phyloP scores from a whole-genome alignment of 768 basidiomycete genomes.

The Phylloporus rhodoxanthus region DNA sequence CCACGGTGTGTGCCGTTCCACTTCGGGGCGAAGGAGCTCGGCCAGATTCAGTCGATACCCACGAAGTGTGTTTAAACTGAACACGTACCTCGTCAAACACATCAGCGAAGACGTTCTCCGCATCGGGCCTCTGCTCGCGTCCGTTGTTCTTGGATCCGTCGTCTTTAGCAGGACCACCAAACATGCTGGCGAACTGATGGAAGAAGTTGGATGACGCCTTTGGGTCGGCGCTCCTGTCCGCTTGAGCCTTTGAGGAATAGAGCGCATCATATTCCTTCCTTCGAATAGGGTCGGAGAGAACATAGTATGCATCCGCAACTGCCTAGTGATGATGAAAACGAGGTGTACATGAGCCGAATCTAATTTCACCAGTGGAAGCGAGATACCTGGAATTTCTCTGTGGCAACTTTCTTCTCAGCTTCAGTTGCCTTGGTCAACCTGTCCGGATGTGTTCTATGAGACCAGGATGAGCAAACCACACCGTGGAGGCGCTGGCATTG shows the following conservation, averaged over 20 bases:
- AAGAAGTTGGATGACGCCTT: slow-evolving; percentile 72
- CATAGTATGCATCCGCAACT: slow-evolving; percentile 92
- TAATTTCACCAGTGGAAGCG: slow-evolving; percentile 19
- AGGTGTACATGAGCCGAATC: not conserved
- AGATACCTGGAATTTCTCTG: slow-evolving; percentile 79
- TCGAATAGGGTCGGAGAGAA: slow-evolving; percentile 73
- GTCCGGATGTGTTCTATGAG: slow-evolving; percentile 80
- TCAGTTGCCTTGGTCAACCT: slow-evolving; percentile 64
- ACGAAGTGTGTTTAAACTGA: not conserved
- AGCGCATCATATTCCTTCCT: slow-evolving; percentile 68
- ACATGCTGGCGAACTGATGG: slow-evolving; percentile 66
- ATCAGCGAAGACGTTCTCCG: slow-evolving; percentile 79
- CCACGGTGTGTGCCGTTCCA: slow-evolving; percentile 62
- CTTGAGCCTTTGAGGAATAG: slow-evolving; percentile 47
- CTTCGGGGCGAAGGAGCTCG: slow-evolving; percentile 77
- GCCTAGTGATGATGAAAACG: slow-evolving; percentile 33
- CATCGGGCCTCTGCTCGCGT: slow-evolving; percentile 54
- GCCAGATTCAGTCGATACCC: not conserved
- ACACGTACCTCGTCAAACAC: slow-evolving; percentile 80
- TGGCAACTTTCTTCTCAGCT: slow-evolving; percentile 66
- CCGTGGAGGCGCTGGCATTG: not conserved
- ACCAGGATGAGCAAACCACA: slow-evolving; percentile 13
- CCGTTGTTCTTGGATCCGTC: slow-evolving; percentile 28
- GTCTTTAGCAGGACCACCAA: slow-evolving; percentile 38
- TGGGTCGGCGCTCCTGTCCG: slow-evolving; percentile 56